phyloP scores from a whole-genome alignment of 1,284 basidiomycete genomes.

The Laetiporus sulphureus region DNA sequence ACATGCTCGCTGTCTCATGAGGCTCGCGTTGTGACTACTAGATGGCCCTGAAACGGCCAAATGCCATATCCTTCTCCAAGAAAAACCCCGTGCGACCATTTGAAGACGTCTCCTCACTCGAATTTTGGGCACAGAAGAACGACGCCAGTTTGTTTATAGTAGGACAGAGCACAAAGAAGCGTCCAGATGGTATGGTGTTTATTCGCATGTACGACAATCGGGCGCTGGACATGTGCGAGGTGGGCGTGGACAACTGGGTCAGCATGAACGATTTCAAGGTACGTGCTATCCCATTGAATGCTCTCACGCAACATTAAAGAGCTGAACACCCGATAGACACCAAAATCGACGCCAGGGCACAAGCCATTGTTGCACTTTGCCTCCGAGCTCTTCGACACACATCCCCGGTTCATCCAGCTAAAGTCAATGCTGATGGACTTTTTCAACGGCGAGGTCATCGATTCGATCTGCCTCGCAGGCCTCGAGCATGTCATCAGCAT shows the following conservation, averaged over 20 bases:
- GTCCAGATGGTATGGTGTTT: slow-evolving; percentile 85
- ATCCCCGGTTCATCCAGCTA: slow-evolving; percentile 86
- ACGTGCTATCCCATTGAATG: slow-evolving; percentile 19
- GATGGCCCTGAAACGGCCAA: slow-evolving; percentile 88
- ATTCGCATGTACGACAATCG: slow-evolving; percentile 84
- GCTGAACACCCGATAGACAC: slow-evolving; percentile 42
- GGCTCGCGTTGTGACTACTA: slow-evolving; percentile 25
- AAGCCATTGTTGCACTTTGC: slow-evolving; percentile 95
- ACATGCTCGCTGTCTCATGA: not conserved
- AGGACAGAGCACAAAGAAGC: slow-evolving; percentile 92
- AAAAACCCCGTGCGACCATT: slow-evolving; percentile 94
- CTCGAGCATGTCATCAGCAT: slow-evolving; percentile 92
- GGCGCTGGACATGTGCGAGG: slow-evolving; percentile 92
- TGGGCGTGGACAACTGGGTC: slow-evolving; percentile 79
- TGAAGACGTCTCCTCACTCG: slow-evolving; percentile 78
- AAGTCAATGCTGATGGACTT: slow-evolving; percentile 91
- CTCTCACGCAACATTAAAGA: not conserved
- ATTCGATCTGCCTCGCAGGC: slow-evolving; percentile 79
- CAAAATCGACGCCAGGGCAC: slow-evolving; percentile 87
- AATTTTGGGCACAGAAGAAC: slow-evolving; percentile 94
- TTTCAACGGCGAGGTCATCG: slow-evolving; percentile 83
- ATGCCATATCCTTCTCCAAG: slow-evolving; percentile 91
- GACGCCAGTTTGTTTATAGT: slow-evolving; percentile 91
- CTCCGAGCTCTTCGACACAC: slow-evolving; percentile 87
- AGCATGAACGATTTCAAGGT: slow-evolving; percentile 85